phyloP scores from a whole-genome alignment of 2,329 filamentous ascomycete genomes.

The Cladosporium velox region DNA sequence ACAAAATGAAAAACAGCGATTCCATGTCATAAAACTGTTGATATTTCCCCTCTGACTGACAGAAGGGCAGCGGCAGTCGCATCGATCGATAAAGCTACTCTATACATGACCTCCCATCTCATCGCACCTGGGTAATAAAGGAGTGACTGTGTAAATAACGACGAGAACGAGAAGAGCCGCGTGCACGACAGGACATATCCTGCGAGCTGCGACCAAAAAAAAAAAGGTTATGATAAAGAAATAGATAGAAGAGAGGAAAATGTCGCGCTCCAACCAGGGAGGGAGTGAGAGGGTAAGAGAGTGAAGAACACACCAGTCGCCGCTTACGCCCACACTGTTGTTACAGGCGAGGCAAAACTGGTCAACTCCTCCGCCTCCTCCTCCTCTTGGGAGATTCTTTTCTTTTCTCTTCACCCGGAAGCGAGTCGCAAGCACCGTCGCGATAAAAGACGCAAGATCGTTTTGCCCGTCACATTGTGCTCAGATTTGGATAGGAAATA shows the following conservation, averaged over 20 bases:
- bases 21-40: neutral
- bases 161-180: neutral
- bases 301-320: neutral
- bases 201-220: neutral
- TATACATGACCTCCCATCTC: neutral
- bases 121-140: neutral
- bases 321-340: conserved; percentile 11
- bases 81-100: neutral
- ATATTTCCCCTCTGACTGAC: neutral
- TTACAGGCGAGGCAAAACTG: conserved; percentile 7
- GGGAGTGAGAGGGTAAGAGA: neutral
- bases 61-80: neutral
- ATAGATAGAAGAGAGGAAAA: neutral
- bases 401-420: conserved; percentile 10
- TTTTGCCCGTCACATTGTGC: conserved; percentile 16
- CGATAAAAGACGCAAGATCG: conserved; percentile 8
- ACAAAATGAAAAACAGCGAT: neutral
- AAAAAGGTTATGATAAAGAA: neutral
- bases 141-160: neutral
- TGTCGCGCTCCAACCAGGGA: neutral
- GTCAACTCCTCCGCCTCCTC: neutral
- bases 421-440: neutral
- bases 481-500: neutral
- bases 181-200: neutral
- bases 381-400: neutral